Percentiles rank a stretch among this genome's conserved stretches.
Conservation (phyloP, 805 yeast species). For the Candida orba region DNA sequence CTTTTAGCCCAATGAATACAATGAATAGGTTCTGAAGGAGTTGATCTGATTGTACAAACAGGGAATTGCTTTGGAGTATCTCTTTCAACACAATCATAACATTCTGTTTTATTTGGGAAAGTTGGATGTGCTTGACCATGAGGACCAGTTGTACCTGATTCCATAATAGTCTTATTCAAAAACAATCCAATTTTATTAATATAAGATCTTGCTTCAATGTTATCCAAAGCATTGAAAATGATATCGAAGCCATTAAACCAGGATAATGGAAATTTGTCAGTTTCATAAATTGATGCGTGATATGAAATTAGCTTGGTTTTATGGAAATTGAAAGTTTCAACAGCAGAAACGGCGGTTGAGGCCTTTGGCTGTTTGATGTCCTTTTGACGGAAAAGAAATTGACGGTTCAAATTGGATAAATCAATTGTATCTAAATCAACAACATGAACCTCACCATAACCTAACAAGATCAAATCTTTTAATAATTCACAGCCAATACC, state of each 20-base stretch:
- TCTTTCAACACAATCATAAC: constrained; percentile 87
- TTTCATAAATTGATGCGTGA: constrained; percentile 84
- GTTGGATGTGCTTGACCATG: constrained; percentile 94
- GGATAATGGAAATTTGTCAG: constrained; percentile 54
- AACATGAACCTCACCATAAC: constrained; percentile 80
- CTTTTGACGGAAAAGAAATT: constrained; percentile 80
- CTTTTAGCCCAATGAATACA: constrained; percentile 97
- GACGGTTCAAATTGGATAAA: constrained; percentile 85
- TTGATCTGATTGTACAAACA: constrained; percentile 93
- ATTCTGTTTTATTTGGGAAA: constrained; percentile 72
- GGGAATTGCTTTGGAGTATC: constrained; percentile 89
- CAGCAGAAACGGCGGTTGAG: constrained; percentile 77
- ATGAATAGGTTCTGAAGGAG: constrained; percentile 94
- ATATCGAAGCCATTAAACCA: constrained; percentile 77
- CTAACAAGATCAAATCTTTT: constrained; percentile 70
- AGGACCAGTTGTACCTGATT: constrained; percentile 92
- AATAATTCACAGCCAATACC: constrained; percentile 93
- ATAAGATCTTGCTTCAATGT: constrained; percentile 84
- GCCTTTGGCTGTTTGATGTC: constrained; percentile 90
- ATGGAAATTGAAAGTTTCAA: constrained; percentile 58
- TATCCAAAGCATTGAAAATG: constrained; percentile 90
- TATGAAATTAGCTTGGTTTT: constrained; percentile 63
- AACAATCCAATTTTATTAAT: constrained; percentile 81
- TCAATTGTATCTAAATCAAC: constrained; percentile 97
- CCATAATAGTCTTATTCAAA: constrained; percentile 70